Percentiles rank a stretch among this genome's conserved stretches.
These are phyloP conservation scores for Mycena citricolor DNA, from an alignment of 1,284 basidiomycete species.

Conservation along the genomic window DNA sequence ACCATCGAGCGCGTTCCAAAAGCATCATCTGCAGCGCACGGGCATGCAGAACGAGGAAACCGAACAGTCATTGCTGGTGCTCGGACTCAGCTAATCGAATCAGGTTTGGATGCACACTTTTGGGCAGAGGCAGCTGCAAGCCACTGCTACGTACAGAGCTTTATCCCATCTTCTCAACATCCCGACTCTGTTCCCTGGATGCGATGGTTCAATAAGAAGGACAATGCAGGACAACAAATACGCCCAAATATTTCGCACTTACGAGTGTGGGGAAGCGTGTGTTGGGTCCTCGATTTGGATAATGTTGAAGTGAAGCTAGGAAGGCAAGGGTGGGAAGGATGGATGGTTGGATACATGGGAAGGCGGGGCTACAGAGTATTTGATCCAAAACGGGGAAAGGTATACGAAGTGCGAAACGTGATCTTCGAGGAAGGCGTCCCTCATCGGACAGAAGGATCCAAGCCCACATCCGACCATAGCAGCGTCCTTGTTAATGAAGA, in stretches of 20 bases:
- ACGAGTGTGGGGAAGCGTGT: constrained; percentile 14
- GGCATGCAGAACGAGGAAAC: constrained; percentile 15
- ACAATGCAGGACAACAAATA: no score
- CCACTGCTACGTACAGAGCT: constrained; percentile 13
- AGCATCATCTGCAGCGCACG: constrained; percentile 17
- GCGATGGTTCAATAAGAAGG: no score
- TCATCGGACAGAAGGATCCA: constrained; percentile 8
- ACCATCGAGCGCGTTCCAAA: constrained; percentile 17
- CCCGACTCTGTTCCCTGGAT: no score
- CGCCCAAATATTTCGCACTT: no score
- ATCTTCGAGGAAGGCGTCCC: constrained; percentile 10
- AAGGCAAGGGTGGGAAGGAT: constrained; percentile 15
- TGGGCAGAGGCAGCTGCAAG: constrained; percentile 20
- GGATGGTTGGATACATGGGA: constrained; percentile 21
- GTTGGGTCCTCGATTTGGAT: constrained; percentile 20
- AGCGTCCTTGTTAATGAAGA: no score
- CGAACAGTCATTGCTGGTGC: constrained; percentile 11
- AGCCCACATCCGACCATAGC: no score
- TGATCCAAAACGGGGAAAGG: background rate
- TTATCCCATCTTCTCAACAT: constrained; percentile 10
- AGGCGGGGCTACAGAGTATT: constrained; percentile 13
- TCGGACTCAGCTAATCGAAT: no score
- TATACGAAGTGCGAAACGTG: constrained; percentile 15
- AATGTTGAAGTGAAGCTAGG: constrained; percentile 13
- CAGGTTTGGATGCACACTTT: constrained; percentile 4